A percentile compares a stretch with the other conserved stretches of the same genome.
Evolutionary conservation across 2,329 filamentous ascomycete species (phyloP).

Genomic region (Beauveria sp.): DNA sequence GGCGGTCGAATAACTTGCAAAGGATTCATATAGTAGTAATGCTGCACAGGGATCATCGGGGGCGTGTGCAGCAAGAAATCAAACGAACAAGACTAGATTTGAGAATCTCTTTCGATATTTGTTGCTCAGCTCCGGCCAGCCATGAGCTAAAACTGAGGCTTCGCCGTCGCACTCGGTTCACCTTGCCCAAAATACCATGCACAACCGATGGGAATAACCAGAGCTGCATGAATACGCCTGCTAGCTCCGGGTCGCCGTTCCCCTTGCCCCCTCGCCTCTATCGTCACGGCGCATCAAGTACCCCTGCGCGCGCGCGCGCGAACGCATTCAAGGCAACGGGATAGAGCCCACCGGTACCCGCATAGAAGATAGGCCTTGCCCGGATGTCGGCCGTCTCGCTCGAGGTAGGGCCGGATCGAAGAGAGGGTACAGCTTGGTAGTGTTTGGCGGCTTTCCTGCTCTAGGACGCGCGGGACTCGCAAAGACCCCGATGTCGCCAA

Average conservation of each 20-base stretch:
- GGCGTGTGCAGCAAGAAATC: background rate
- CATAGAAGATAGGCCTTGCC: background rate
- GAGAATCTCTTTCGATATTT: background rate
- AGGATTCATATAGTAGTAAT: background rate
- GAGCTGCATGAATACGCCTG: background rate
- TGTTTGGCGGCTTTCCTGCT: too few relatives aligned
- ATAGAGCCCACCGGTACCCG: background rate
- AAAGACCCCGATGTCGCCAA: background rate
- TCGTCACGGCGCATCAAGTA: background rate
- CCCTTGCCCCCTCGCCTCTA: background rate
- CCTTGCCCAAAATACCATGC: background rate
- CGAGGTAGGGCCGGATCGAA: background rate
- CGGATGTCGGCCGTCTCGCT: background rate
- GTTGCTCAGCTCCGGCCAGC: too few relatives aligned
- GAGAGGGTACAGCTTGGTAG: background rate
- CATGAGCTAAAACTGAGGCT: background rate
- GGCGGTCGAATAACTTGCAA: background rate
- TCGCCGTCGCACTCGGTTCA: slow-evolving; percentile 4
- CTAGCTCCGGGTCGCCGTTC: background rate
- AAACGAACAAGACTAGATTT: background rate
- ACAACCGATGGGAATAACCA: background rate
- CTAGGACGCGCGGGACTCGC: too few relatives aligned
- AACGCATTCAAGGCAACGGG: background rate
- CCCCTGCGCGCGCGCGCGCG: background rate
- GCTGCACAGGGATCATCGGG: background rate